Evolutionary conservation across 73 alveolate species (phyloP), one percentile per base, ranked within the genome.

Genomic region (Paramecium tetraurelia): DNA sequence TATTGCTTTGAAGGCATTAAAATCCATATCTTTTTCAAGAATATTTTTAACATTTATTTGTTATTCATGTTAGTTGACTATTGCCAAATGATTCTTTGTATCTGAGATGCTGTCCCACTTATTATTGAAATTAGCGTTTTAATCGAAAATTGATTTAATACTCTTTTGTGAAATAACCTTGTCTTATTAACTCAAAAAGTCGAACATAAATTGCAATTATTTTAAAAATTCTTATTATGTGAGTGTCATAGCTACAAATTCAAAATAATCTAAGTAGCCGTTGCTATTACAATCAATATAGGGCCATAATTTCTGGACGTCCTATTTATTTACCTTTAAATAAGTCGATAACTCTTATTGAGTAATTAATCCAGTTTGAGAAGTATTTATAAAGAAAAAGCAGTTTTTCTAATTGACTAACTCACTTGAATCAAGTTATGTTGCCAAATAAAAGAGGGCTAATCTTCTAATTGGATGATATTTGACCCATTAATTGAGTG

Each of bases 331-430:
- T 8, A 75, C 59, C 33, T 75, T 75, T 40, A 75, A 36, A 75
- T 75, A 75, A 33, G 69, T 75, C n/a, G 87, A 36, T 36, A 75
- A 35, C 31, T 75, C 87, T 40, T 75, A 33, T 36, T 36, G 18
- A 31, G 87, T 75, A 14, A 75, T 75, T 20, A 75, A 75, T 75
- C 87, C 87, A 36, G 40, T 75, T 75, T 75, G 29, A 31, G 87
- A 75, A 36, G 87, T 36, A 36, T 75, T 75, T 75, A 75, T 36
- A 12, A 31, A 44, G 59, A 40, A 75, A 40, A 75, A 75, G 5
- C 38, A 24, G 16, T 31, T 75, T 36, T 75, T 75, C 59, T 75
- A 40, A 75, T 18, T 75, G 21, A 31, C 48, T 21, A 75, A 36
- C 9, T 75, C 87, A 75, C 18, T 36, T 33, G 59, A 75, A 36